Percentiles rank a stretch among this genome's conserved stretches.
phyloP scores from a whole-genome alignment of 345 rosid genomes.

The Heritiera fomes region DNA sequence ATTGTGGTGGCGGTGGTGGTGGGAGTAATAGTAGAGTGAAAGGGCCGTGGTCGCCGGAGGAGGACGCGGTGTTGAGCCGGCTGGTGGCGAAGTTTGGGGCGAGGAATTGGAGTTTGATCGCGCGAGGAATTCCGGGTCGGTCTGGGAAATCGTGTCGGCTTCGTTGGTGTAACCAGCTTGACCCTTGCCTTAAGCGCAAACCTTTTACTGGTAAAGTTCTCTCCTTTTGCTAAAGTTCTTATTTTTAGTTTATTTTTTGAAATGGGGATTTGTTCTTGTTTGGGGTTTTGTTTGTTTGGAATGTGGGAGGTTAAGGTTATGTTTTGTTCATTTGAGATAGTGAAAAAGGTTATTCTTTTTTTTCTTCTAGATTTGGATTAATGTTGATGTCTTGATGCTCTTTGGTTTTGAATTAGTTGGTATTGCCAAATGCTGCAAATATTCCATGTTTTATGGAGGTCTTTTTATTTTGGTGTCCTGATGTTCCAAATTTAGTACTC shows the following conservation, averaged over 20 bases:
- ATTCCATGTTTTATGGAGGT: neutral
- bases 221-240: neutral
- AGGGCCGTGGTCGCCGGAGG: slow-evolving; percentile 87
- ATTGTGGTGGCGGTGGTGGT: slow-evolving; percentile 26
- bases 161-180: slow-evolving; percentile 88
- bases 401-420: neutral
- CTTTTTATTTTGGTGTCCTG: neutral
- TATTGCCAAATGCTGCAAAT: neutral
- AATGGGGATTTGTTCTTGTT: slow-evolving; percentile 3
- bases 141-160: slow-evolving; percentile 87
- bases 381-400: neutral
- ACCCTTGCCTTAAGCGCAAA: slow-evolving; percentile 76
- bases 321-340: neutral
- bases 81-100: slow-evolving; percentile 68
- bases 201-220: slow-evolving; percentile 65
- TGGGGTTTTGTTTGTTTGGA: neutral
- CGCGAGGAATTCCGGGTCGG: slow-evolving; percentile 78
- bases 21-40: slow-evolving; percentile 52
- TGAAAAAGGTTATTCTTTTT: neutral
- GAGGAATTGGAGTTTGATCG: slow-evolving; percentile 86
- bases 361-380: neutral
- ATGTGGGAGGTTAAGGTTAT: no score
- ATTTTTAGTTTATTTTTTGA: no score
- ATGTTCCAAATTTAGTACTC: neutral
- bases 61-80: slow-evolving; percentile 59